phyloP scores from a whole-genome alignment of 345 rosid species.

The Hirschfeldia incana region DNA sequence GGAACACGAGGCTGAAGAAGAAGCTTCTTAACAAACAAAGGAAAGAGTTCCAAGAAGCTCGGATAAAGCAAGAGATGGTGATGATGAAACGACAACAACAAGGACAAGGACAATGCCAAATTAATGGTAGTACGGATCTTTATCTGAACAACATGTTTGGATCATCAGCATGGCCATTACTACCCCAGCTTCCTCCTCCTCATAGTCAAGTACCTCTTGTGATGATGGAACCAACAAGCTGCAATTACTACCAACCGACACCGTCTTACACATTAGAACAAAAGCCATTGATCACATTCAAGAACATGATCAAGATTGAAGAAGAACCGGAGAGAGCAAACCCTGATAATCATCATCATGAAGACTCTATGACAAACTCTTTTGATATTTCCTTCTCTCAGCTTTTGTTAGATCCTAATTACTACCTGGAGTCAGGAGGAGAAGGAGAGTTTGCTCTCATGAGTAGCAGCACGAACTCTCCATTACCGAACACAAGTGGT shows the following conservation, averaged over 20 bases:
- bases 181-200: conserved; percentile 35
- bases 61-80: conserved; percentile 51
- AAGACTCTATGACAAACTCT: conserved; percentile 32
- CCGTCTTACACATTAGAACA: conserved; percentile 26
- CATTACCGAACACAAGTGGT: conserved; percentile 35
- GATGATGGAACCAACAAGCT: conserved; percentile 38
- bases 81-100: conserved; percentile 46
- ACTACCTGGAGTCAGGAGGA: conserved; percentile 34
- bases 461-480: conserved; percentile 43
- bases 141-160: conserved; percentile 42
- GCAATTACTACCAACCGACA: conserved; percentile 26
- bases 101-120: conserved; percentile 30
- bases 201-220: conserved; percentile 30
- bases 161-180: conserved; percentile 46
- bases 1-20: conserved; percentile 84
- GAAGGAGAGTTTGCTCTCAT: conserved; percentile 32
- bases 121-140: conserved; percentile 29
- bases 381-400: conserved; percentile 41
- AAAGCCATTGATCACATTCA: conserved; percentile 29
- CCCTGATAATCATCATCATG: conserved; percentile 19
- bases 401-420: conserved; percentile 37
- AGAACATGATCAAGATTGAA: conserved; percentile 38
- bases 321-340: conserved; percentile 27
- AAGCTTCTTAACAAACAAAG: conserved; percentile 70
- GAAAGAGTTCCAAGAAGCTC: conserved; percentile 48